Percentiles rank a stretch among this genome's conserved stretches.
phyloP scores from a whole-genome alignment of 2,329 filamentous ascomycete genomes.

The Aspergillus pseudoglaucus region DNA sequence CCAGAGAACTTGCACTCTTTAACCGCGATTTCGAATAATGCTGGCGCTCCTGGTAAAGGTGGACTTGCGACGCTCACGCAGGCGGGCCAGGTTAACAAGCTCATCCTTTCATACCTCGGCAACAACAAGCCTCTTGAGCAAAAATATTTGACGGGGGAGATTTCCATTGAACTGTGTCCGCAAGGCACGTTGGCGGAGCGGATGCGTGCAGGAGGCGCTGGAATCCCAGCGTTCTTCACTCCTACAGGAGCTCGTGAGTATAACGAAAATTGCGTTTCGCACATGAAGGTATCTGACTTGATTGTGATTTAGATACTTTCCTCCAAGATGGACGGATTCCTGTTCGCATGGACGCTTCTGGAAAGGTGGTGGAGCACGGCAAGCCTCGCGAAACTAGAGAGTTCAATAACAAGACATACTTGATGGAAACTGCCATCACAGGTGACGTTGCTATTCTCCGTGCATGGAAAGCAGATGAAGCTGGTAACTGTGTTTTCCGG shows the following conservation, averaged over 20 bases:
- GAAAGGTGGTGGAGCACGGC: constrained; percentile 68
- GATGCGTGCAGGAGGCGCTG: constrained; percentile 65
- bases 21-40: constrained; percentile 76
- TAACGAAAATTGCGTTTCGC: not conserved
- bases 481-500: constrained; percentile 74
- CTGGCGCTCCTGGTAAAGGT: constrained; percentile 61
- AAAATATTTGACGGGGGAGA: constrained; percentile 67
- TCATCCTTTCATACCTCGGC: constrained; percentile 70
- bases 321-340: constrained; percentile 42
- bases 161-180: constrained; percentile 69
- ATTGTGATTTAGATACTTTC: constrained; percentile 22
- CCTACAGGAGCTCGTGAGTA: constrained; percentile 61
- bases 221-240: constrained; percentile 76
- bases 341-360: constrained; percentile 75
- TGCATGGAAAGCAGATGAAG: constrained; percentile 68
- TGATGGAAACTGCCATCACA: constrained; percentile 70
- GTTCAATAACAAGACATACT: constrained; percentile 65
- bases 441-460: constrained; percentile 73
- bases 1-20: constrained; percentile 51
- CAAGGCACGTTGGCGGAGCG: constrained; percentile 52
- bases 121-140: constrained; percentile 70
- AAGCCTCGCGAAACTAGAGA: constrained; percentile 63
- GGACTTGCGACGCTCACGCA: constrained; percentile 64
- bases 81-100: constrained; percentile 62
- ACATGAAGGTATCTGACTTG: not conserved